These are phyloP conservation scores for Kwoniella sp. DNA, from an alignment of 768 basidiomycete species.

Conservation along the genomic window DNA sequence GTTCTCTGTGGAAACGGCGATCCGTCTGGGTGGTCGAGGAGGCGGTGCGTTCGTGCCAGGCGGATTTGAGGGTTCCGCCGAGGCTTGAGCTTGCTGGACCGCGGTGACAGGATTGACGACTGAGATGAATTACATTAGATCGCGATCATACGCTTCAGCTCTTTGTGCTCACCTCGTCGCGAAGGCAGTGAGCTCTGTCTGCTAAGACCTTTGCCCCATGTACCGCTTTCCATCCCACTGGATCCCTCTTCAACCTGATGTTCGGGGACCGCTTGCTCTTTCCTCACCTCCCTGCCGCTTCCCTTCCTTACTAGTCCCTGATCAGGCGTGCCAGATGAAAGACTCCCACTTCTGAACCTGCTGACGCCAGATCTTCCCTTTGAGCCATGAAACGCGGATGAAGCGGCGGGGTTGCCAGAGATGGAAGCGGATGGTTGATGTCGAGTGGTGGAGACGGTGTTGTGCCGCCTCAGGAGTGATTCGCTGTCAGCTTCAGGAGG, in stretches of 20 bases:
- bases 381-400: slow-evolving; percentile 41
- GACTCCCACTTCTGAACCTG: slow-evolving; percentile 43
- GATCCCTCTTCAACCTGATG: slow-evolving; percentile 27
- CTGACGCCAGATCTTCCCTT: slow-evolving; percentile 15
- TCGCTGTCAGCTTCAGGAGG: slow-evolving; percentile 44
- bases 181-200: slow-evolving; percentile 49
- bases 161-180: slow-evolving; percentile 34
- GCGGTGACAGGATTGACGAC: slow-evolving; percentile 1
- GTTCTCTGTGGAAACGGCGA: slow-evolving; percentile 18
- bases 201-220: slow-evolving; percentile 35
- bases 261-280: slow-evolving; percentile 34
- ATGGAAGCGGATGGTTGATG: slow-evolving; percentile 37
- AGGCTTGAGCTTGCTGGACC: neutral
- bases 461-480: slow-evolving; percentile 33
- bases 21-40: slow-evolving; percentile 42
- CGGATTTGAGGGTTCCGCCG: slow-evolving; percentile 8
- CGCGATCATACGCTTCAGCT: too few relatives aligned
- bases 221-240: slow-evolving; percentile 15
- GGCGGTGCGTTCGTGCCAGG: slow-evolving; percentile 31
- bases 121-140: neutral
- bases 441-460: slow-evolving; percentile 37
- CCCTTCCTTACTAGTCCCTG: slow-evolving; percentile 28
- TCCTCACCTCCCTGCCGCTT: slow-evolving; percentile 34
- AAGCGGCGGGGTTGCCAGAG: slow-evolving; percentile 39
- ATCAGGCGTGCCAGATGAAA: slow-evolving; percentile 29